These are phyloP conservation scores for Botrytis hyacinthi DNA, from an alignment of 2,329 filamentous ascomycete genomes.

Conservation along the genomic window DNA sequence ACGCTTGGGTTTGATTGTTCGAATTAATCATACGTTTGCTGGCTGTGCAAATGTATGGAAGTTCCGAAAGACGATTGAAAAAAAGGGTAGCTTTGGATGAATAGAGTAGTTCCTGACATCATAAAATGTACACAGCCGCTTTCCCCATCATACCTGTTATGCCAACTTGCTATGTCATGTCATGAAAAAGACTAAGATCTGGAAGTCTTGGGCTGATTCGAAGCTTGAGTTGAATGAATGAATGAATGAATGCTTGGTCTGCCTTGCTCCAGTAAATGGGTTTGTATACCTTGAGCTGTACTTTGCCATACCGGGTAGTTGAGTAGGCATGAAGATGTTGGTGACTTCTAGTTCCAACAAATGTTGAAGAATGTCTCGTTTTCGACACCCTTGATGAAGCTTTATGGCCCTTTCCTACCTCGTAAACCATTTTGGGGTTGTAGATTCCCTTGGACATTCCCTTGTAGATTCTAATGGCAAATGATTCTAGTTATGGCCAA, in stretches of 20 bases:
- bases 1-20: background rate
- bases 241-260: constrained; percentile 10
- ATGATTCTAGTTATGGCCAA: background rate
- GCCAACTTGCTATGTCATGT: background rate
- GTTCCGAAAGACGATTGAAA: background rate
- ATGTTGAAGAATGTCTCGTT: background rate
- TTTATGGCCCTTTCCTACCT: background rate
- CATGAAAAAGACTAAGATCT: background rate
- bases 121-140: constrained; percentile 11
- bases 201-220: constrained; percentile 3
- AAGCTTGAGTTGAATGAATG: background rate
- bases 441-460: background rate
- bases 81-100: background rate
- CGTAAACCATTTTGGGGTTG: background rate
- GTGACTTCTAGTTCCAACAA: background rate
- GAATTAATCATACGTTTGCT: background rate
- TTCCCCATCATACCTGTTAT: background rate
- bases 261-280: constrained; percentile 16
- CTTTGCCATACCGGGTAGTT: background rate
- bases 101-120: constrained; percentile 5
- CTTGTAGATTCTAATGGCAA: background rate
- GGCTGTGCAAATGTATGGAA: constrained; percentile 6
- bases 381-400: background rate
- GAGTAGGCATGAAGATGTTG: background rate
- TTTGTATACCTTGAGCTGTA: background rate